phyloP scores from a whole-genome alignment of 257 asterid genomes.

The Solanum boliviense region DNA sequence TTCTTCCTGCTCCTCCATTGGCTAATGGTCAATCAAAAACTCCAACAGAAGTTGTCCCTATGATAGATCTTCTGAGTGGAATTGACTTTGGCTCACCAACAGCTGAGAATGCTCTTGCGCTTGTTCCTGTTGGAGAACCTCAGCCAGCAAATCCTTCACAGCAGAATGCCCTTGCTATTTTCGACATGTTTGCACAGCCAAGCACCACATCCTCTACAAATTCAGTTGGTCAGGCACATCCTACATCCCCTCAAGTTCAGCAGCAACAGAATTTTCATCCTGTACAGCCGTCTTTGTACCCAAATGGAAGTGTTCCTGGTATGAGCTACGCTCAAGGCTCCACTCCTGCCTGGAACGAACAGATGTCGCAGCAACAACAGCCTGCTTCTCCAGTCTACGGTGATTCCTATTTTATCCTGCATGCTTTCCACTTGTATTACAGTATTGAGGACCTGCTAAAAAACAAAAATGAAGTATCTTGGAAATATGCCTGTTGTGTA shows the following conservation, averaged over 20 bases:
- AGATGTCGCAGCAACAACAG: slow-evolving; percentile 58
- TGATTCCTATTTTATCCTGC: slow-evolving; percentile 12
- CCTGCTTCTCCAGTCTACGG: slow-evolving; percentile 72
- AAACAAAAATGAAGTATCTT: not conserved
- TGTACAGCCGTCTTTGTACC: slow-evolving; percentile 34
- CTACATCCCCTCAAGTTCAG: slow-evolving; percentile 53
- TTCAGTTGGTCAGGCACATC: slow-evolving; percentile 49
- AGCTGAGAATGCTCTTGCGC: slow-evolving; percentile 46
- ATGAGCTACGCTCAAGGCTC: slow-evolving; percentile 44
- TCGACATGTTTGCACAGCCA: slow-evolving; percentile 68
- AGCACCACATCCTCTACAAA: slow-evolving; percentile 22
- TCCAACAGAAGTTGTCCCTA: slow-evolving; percentile 39
- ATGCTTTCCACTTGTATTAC: not conserved
- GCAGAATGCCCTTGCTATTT: slow-evolving; percentile 78
- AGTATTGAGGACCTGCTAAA: not conserved
- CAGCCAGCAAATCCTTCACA: slow-evolving; percentile 70
- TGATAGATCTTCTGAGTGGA: slow-evolving; percentile 94
- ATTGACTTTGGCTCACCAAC: slow-evolving; percentile 63
- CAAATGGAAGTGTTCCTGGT: slow-evolving; percentile 51
- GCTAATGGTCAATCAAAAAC: slow-evolving; percentile 39
- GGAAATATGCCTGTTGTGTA: not conserved
- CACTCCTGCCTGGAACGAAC: slow-evolving; percentile 53
- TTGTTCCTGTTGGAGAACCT: slow-evolving; percentile 78
- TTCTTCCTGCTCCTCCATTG: slow-evolving; percentile 57
- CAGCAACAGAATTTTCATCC: slow-evolving; percentile 38